Evolutionary conservation across 140 eudicot genomes (phyloP).

Genomic region (Stevia rebaudiana): DNA sequence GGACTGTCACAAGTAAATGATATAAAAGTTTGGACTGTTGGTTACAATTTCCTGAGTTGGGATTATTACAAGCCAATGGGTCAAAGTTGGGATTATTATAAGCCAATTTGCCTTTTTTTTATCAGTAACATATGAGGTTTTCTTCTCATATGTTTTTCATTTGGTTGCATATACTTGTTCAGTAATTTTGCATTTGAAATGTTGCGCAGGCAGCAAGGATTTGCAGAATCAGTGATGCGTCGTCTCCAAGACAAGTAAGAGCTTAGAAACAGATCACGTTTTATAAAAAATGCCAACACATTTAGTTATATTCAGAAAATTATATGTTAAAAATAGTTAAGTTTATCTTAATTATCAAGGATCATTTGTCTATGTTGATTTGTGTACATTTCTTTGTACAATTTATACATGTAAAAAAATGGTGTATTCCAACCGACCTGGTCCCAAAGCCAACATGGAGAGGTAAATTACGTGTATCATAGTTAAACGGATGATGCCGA

Average conservation of each 20-base stretch:
- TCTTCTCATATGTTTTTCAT: neutral
- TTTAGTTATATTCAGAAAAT: neutral
- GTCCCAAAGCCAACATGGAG: no score
- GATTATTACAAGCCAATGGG: no score
- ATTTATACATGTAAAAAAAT: neutral
- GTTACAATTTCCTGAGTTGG: no score
- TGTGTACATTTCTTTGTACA: neutral
- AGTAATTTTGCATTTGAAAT: neutral
- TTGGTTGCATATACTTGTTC: neutral
- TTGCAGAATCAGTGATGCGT: slow-evolving; percentile 75
- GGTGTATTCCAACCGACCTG: no score
- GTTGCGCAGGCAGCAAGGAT: slow-evolving; percentile 68
- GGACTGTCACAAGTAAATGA: no score
- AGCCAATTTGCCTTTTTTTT: neutral
- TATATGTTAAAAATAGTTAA: neutral
- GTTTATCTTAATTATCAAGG: neutral
- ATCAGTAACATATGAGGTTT: neutral
- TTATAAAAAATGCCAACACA: neutral
- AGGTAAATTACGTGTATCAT: no score
- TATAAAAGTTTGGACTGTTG: no score
- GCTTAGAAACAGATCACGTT: neutral
- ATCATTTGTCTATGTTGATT: neutral
- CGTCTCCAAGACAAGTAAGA: slow-evolving; percentile 59
- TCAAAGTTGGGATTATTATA: no score
- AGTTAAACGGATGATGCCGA: no score